phyloP scores from a whole-genome alignment of 495 filamentous ascomycete genomes.

The Saxophila tyrrhenica region DNA sequence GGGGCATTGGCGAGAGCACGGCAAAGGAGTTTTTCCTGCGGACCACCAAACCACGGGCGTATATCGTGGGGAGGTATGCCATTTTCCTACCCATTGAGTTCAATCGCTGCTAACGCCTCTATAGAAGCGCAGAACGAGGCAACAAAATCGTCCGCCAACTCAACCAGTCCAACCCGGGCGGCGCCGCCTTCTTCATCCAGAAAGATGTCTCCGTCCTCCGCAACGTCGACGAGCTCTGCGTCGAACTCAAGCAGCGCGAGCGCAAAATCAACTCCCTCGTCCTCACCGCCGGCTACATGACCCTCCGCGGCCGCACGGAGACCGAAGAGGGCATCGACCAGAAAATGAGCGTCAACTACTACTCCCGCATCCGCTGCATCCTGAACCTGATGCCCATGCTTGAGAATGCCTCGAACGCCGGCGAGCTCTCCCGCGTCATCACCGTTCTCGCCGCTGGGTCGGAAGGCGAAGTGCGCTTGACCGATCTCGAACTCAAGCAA shows the following conservation, averaged over 20 bases:
- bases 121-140: constrained; percentile 17
- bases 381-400: constrained; percentile 26
- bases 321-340: constrained; percentile 49
- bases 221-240: constrained; percentile 50
- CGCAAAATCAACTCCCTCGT: constrained; percentile 52
- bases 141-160: constrained; percentile 25
- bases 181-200: constrained; percentile 43
- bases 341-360: constrained; percentile 44
- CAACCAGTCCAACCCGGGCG: constrained; percentile 33
- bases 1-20: constrained; percentile 35
- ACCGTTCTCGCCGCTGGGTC: constrained; percentile 24
- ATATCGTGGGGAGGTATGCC: constrained; percentile 30
- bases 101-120: background rate
- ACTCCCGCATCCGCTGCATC: constrained; percentile 53
- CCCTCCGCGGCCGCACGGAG: constrained; percentile 32
- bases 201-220: constrained; percentile 47
- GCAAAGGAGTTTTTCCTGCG: constrained; percentile 32
- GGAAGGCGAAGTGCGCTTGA: constrained; percentile 19
- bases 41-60: constrained; percentile 27
- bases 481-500: constrained; percentile 23
- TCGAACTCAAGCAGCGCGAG: constrained; percentile 44
- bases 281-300: constrained; percentile 38
- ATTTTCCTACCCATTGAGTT: background rate
- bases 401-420: constrained; percentile 8
- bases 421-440: constrained; percentile 24